These are phyloP conservation scores for Trametes cubensis DNA, from an alignment of 768 basidiomycete genomes.

Conservation along the genomic window DNA sequence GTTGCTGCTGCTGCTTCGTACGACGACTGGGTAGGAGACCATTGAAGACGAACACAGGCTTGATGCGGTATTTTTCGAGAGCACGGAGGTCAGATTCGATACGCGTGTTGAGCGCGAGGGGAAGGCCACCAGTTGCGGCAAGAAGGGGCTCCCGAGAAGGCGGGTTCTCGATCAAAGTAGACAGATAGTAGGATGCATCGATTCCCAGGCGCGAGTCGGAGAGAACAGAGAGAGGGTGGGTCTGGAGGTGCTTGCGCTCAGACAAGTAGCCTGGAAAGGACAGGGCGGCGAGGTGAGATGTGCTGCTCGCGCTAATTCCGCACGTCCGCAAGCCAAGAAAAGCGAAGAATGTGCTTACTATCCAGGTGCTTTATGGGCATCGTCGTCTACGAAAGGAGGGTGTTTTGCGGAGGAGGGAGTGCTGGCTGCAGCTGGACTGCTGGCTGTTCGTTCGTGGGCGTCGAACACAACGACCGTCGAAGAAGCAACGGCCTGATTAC, in stretches of 20 bases:
- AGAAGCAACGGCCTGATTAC: constrained; percentile 19
- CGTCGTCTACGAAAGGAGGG: constrained; percentile 19
- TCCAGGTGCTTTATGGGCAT: constrained; percentile 88
- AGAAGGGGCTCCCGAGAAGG: constrained; percentile 87
- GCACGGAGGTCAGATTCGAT: constrained; percentile 91
- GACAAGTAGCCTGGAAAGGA: constrained; percentile 66
- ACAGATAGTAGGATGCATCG: constrained; percentile 91
- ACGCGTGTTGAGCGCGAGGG: constrained; percentile 81
- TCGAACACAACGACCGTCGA: constrained; percentile 15
- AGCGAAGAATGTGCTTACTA: constrained; percentile 49
- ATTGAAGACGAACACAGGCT: constrained; percentile 98
- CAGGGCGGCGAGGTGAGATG: constrained; percentile 8
- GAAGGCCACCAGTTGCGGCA: constrained; percentile 93
- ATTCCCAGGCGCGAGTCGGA: constrained; percentile 95
- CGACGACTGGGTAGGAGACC: constrained; percentile 81
- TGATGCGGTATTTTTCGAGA: constrained; percentile 90
- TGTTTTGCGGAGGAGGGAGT: constrained; percentile 10
- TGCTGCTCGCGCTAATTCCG: constrained; percentile 2
- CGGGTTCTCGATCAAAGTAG: constrained; percentile 72
- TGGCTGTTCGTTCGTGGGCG: background rate
- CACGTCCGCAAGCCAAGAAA: constrained; percentile 10
- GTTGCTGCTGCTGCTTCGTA: constrained; percentile 62
- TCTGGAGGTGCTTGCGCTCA: constrained; percentile 88
- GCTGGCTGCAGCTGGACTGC: constrained; percentile 1
- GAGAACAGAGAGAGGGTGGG: constrained; percentile 76